A percentile compares a stretch with the other conserved stretches of the same genome.
Conservation (phyloP, 352 stramenopile species). For the Phytophthora citrophthora region DNA sequence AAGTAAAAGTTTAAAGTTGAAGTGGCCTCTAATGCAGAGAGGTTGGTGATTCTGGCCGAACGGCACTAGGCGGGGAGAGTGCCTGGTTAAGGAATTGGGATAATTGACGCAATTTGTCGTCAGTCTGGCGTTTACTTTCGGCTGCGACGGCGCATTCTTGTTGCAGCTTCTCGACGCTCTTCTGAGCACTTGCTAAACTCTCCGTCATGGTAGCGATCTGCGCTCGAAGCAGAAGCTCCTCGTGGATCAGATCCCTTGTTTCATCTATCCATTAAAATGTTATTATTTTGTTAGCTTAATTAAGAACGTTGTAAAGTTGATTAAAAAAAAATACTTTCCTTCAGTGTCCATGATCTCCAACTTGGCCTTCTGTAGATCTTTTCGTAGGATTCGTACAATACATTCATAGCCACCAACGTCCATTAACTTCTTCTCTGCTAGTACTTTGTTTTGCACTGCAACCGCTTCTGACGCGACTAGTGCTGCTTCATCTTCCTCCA, state of each 20-base stretch:
- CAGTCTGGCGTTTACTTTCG: constrained; percentile 56
- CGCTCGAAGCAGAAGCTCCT: constrained; percentile 63
- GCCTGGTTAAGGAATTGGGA: constrained; percentile 61
- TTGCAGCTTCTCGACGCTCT: constrained; percentile 52
- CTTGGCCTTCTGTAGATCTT: constrained; percentile 56
- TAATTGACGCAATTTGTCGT: constrained; percentile 61
- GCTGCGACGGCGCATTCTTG: constrained; percentile 55
- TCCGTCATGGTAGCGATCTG: constrained; percentile 50
- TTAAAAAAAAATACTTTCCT: constrained; percentile 26
- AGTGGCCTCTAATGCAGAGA: constrained; percentile 13
- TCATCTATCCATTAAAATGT: constrained; percentile 42
- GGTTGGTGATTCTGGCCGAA: constrained; percentile 15
- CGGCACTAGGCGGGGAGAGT: constrained; percentile 18
- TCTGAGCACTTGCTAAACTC: constrained; percentile 40
- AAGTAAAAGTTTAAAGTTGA: neutral
- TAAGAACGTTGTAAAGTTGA: too few species aligned
- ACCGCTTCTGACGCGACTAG: constrained; percentile 52
- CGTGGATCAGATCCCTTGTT: constrained; percentile 47
- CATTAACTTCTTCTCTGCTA: constrained; percentile 65
- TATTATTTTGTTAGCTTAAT: too few species aligned
- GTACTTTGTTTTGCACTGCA: constrained; percentile 59
- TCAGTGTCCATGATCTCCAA: constrained; percentile 57
- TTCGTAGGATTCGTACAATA: constrained; percentile 59
- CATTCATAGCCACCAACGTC: constrained; percentile 71
- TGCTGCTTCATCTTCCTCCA: constrained; percentile 64